Evolutionary conservation across 1,284 basidiomycete species (phyloP), one percentile per base, ranked within the genome.

Genomic region (Apiotrichum akiyoshidainum): DNA sequence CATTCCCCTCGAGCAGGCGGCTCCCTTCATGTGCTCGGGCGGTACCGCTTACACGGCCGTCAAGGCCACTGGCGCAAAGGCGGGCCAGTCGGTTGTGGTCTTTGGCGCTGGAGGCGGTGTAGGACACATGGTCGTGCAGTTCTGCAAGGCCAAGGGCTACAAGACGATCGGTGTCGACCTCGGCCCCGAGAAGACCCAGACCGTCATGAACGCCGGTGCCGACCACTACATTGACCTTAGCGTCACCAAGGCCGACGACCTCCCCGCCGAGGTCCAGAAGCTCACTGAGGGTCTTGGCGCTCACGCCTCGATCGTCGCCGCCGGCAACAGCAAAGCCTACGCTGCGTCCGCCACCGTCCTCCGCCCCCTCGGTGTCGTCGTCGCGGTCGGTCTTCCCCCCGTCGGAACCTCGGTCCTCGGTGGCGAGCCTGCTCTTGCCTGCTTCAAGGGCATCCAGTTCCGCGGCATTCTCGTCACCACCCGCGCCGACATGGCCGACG

Each of bases 361-460:
- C 16, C 58, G 58, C 33, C 55, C 55, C 7, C 50, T 39, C 40
- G 61, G 58, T 33, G 22, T 47, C 21, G 34, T 60, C 35, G 58
- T 63, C n/a, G 59, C 61, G 9, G 58, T 63, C 34, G 61, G 61
- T 9, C 58, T 63, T 3, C 61, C 61, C 2, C 46, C 58, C 8
- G 35, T 66, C 46, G 59, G 73, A 61, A 64, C 67, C 33, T 70
- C 75, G 51, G 66, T 77, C 56, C 68, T 65, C 54, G 63, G 69
- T 51, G 75, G 69, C 44, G 67, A 67, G 59, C 60, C 60, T n/a
- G 51, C 65, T 46, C 60, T 66, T 31, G 69, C 68, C 68, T 72
- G 73, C 60, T 78, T 79, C 57, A 61, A 63, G 56, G 68, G 81
- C 66, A 71, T 79, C 59, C 66, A 71, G 40, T 78, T 75, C 42